Evolutionary conservation across 352 stramenopile species (phyloP).

Genomic region (Elongisporangium anandrum): DNA sequence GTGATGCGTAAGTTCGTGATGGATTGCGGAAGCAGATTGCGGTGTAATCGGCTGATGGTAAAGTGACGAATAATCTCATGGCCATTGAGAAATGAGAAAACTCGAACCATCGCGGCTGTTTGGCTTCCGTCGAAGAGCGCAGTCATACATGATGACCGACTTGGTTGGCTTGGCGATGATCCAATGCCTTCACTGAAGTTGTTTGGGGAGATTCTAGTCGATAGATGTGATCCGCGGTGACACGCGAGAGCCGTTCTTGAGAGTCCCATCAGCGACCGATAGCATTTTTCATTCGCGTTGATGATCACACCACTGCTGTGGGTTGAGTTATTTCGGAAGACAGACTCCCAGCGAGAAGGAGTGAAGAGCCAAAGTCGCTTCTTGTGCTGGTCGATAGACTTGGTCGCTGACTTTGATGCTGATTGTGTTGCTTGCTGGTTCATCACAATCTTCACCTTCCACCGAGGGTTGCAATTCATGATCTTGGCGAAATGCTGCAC

Average conservation of each 20-base stretch:
- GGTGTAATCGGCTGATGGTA: slow-evolving; percentile 12
- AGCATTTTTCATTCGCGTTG: slow-evolving; percentile 15
- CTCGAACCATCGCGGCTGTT: slow-evolving; percentile 6
- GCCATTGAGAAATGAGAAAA: slow-evolving; percentile 20
- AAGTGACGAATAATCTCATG: slow-evolving; percentile 7
- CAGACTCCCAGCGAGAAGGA: slow-evolving; percentile 7
- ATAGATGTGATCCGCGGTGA: neutral
- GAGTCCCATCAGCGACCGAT: slow-evolving; percentile 8
- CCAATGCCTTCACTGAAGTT: neutral
- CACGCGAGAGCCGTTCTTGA: neutral
- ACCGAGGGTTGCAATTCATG: slow-evolving; percentile 14
- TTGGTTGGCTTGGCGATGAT: neutral
- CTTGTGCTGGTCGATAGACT: slow-evolving; percentile 3
- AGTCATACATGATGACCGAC: neutral
- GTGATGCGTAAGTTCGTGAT: slow-evolving; percentile 16
- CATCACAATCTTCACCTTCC: slow-evolving; percentile 13
- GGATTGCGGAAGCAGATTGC: slow-evolving; percentile 8
- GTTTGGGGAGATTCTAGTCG: neutral
- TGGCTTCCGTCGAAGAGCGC: slow-evolving; percentile 10
- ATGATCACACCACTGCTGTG: slow-evolving; percentile 10
- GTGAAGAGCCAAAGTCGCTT: slow-evolving; percentile 19
- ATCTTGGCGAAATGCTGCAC: slow-evolving; percentile 18
- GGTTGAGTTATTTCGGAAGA: neutral
- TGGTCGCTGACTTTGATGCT: neutral
- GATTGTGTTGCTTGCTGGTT: slow-evolving; percentile 2